Evolutionary conservation across 768 basidiomycete genomes (phyloP).

Genomic region (Mycena sanguinolenta): DNA sequence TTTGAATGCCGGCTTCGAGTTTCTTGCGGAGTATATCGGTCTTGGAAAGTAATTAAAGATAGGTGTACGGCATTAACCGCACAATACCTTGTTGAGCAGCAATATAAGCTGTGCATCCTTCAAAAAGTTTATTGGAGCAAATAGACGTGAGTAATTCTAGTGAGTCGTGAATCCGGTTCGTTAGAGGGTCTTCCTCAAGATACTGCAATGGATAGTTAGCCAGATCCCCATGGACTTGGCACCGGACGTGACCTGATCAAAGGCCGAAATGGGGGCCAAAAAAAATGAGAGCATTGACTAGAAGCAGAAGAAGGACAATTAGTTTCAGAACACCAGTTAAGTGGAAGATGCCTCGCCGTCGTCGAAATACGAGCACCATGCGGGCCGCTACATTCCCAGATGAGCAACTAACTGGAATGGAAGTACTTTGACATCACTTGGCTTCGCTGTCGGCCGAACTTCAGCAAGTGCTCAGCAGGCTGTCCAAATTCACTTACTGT

Average conservation of each 20-base stretch:
- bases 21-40: slow-evolving; percentile 82
- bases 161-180: slow-evolving; percentile 87
- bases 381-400: slow-evolving; percentile 66
- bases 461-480: slow-evolving; percentile 14
- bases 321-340: slow-evolving; percentile 8
- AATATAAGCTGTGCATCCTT: slow-evolving; percentile 80
- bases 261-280: slow-evolving; percentile 87
- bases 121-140: slow-evolving; percentile 81
- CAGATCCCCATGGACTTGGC: slow-evolving; percentile 30
- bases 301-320: slow-evolving; percentile 12
- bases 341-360: slow-evolving; percentile 65
- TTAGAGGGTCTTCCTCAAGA: slow-evolving; percentile 84
- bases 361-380: slow-evolving; percentile 90
- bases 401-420: slow-evolving; percentile 28
- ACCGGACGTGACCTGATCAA: slow-evolving; percentile 73
- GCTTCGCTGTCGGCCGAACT: slow-evolving; percentile 59
- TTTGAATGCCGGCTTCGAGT: slow-evolving; percentile 72
- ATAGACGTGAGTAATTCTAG: slow-evolving; percentile 82
- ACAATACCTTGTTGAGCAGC: slow-evolving; percentile 80
- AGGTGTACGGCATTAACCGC: slow-evolving; percentile 37
- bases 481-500: slow-evolving; percentile 63
- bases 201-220: slow-evolving; percentile 59
- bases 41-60: slow-evolving; percentile 49
- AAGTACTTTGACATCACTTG: slow-evolving; percentile 56
- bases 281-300: slow-evolving; percentile 90